Conservation (phyloP, 176 grass and related monocot species). For the Paspalum vaginatum region DNA sequence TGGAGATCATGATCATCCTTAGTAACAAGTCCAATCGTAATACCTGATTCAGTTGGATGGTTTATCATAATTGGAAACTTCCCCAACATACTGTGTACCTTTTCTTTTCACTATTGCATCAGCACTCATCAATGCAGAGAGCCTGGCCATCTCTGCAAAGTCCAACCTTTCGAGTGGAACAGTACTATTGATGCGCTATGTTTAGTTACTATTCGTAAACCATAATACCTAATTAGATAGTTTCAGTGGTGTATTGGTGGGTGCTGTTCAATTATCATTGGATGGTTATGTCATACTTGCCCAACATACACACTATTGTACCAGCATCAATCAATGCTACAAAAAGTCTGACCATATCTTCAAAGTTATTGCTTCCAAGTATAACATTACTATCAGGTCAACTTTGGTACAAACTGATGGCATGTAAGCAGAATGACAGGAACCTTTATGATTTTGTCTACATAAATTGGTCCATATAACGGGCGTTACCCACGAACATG, state of each 20-base stretch:
- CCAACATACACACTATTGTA: neutral
- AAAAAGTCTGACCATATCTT: conserved; percentile 15
- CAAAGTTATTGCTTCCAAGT: neutral
- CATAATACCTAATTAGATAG: no score
- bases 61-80: no score
- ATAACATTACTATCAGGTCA: neutral
- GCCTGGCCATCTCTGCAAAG: no score
- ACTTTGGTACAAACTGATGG: conserved; percentile 10
- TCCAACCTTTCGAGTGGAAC: neutral
- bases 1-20: no score
- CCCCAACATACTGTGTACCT: no score
- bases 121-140: no score
- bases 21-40: no score
- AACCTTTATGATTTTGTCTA: conserved; percentile 1
- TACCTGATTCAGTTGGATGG: no score
- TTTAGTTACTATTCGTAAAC: neutral
- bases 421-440: neutral
- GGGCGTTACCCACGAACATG: neutral
- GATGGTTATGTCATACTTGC: neutral
- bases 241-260: neutral
- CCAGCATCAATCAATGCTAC: neutral
- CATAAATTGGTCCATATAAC: neutral
- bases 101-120: no score
- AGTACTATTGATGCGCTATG: neutral
- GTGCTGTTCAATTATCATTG: neutral